Evolutionary conservation across 148 eudicot genomes (phyloP).

Genomic region (Drosera capensis): DNA sequence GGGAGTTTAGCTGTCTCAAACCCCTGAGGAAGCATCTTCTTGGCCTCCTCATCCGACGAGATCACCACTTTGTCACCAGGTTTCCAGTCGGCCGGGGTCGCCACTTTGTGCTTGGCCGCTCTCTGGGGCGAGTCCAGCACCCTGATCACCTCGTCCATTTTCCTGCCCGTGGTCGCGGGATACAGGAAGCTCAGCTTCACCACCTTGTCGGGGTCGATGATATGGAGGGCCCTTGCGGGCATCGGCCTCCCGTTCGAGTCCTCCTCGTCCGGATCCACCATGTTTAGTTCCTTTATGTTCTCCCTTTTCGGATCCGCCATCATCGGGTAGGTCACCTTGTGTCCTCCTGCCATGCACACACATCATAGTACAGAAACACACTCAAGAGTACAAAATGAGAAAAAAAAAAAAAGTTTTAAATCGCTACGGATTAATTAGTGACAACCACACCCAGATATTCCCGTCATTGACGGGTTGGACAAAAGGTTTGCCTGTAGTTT

Average conservation of each 20-base stretch:
- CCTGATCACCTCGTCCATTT: conserved; percentile 85
- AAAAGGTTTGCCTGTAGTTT: no score
- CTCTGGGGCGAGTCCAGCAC: conserved; percentile 57
- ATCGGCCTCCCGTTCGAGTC: conserved; percentile 29
- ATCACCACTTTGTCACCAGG: conserved; percentile 66
- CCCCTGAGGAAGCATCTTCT: conserved; percentile 60
- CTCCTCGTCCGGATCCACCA: conserved; percentile 80
- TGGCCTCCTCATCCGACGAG: conserved; percentile 48
- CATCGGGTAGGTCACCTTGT: conserved; percentile 60
- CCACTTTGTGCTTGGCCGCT: conserved; percentile 55
- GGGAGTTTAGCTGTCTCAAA: conserved; percentile 47
- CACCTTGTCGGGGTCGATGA: conserved; percentile 71
- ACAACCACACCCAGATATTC: no score
- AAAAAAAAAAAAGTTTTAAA: no score
- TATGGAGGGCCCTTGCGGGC: conserved; percentile 76
- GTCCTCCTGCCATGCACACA: conserved; percentile 23
- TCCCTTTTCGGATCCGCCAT: conserved; percentile 63
- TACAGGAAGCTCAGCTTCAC: conserved; percentile 76
- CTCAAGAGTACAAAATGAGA: no score
- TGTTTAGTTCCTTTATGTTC: conserved; percentile 56
- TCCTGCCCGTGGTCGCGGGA: conserved; percentile 80
- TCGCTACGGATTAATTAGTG: no score
- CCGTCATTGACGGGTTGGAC: no score
- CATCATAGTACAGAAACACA: no score
- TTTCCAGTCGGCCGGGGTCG: conserved; percentile 84